Percentiles rank a stretch among this genome's conserved stretches.
phyloP scores from a whole-genome alignment of 257 asterid species.

The Solanum sejunctum region DNA sequence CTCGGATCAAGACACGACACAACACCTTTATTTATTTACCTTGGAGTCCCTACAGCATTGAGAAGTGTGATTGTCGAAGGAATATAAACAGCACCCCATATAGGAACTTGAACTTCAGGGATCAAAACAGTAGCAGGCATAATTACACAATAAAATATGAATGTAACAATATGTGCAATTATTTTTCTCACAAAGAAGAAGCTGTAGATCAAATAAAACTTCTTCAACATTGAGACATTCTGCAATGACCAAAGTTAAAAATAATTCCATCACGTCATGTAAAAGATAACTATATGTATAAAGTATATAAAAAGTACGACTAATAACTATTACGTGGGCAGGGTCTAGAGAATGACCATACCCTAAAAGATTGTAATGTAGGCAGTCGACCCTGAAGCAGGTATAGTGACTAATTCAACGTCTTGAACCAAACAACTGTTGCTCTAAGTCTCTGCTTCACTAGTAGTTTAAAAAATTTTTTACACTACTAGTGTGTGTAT shows the following conservation, averaged over 20 bases:
- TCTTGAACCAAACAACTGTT: background rate
- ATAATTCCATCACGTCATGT: background rate
- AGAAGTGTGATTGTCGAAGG: conserved; percentile 10
- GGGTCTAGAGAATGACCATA: too few species aligned
- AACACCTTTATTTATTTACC: background rate
- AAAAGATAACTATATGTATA: background rate
- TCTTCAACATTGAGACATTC: conserved; percentile 14
- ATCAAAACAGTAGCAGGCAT: conserved; percentile 8
- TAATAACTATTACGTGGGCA: too few species aligned
- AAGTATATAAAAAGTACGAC: background rate
- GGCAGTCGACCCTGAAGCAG: background rate
- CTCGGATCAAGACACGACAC: background rate
- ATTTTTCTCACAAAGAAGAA: background rate
- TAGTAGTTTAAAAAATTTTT: too few species aligned
- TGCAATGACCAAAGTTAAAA: background rate
- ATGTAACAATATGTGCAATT: conserved; percentile 14
- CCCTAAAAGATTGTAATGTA: too few species aligned
- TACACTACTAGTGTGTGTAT: background rate
- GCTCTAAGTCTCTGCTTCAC: background rate
- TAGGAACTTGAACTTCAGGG: conserved; percentile 15
- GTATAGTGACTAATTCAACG: background rate
- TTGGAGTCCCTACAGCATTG: conserved; percentile 17
- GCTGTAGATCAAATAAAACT: conserved; percentile 6
- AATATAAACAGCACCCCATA: conserved; percentile 18
- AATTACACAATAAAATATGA: conserved; percentile 9